These are phyloP conservation scores for Kwoniella pini DNA, from an alignment of 768 basidiomycete genomes.

Conservation along the genomic window DNA sequence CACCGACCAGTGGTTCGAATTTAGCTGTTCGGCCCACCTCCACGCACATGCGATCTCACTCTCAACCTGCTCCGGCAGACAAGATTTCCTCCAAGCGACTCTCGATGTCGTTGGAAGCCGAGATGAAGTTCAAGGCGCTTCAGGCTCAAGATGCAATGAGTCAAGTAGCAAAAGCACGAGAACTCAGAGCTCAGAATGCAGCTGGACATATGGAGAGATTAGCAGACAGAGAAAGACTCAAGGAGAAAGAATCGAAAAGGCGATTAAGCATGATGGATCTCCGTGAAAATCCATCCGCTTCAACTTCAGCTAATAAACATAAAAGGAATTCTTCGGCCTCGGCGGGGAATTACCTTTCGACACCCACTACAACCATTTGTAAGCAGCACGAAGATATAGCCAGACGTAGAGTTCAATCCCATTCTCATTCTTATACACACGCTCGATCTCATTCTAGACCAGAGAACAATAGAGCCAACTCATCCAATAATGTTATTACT, in stretches of 20 bases:
- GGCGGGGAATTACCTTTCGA: neutral
- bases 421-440: neutral
- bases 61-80: slow-evolving; percentile 3
- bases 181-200: slow-evolving; percentile 22
- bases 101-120: slow-evolving; percentile 10
- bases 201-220: slow-evolving; percentile 30
- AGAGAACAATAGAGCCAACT: neutral
- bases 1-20: neutral
- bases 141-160: slow-evolving; percentile 23
- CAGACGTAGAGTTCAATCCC: neutral
- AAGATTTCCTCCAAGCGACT: neutral
- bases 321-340: slow-evolving; percentile 15
- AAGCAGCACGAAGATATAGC: neutral
- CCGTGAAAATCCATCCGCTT: neutral
- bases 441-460: slow-evolving; percentile 1
- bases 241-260: slow-evolving; percentile 12
- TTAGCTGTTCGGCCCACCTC: neutral
- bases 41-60: slow-evolving; percentile 1
- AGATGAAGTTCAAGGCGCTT: slow-evolving; percentile 5
- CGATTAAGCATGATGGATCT: slow-evolving; percentile 10
- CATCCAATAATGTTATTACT: neutral
- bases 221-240: slow-evolving; percentile 26
- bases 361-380: neutral
- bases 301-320: neutral
- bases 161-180: slow-evolving; percentile 29